Base-by-base conservation (phyloP, 192 early-diverging fungal genomes). In the Entomortierella chlamydospora region DNA sequence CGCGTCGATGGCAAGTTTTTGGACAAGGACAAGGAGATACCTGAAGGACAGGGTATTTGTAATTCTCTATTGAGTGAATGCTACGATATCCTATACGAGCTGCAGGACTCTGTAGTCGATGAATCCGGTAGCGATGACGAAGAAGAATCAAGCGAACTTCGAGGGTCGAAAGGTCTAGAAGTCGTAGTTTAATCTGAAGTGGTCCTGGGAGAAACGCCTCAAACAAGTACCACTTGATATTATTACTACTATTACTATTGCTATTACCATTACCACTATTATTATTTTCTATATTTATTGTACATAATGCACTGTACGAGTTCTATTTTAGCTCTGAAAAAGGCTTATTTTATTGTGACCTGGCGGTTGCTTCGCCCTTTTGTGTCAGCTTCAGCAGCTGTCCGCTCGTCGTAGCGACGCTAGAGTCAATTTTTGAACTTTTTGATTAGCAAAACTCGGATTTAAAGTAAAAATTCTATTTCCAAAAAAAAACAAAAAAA, bases 1-100 rank as follows among this genome's bases (percentile, higher is more conserved):
- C 88, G 93, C 52, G 87, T 88, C 10, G 92, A 95, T 68, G 96
- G 96, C 37, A 95, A 94, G 76, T 97, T 96, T 69, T 83, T 93
- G 45, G 93, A 92, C 59, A 91, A 91, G 66, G 91, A 96, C 56
- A 94, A 92, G 25, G 80, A 87, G 39, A 85, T 95, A 13, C 96
- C 96, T 22, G 88, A 91, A 81, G 95, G 96, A 33, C 96, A 97
- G 77, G 94, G 92, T 25, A 88, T 95, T 30, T 89, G 95, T 50
- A 91, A 93, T 67, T 91, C 91, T 37, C 73, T 97, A 54, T 86
- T 97, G 66, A 91, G 92, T 54, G 92, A 97, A 77, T 96, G 96
- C 72, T 95, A 96, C 66, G 94, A 96, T 83, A 87, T 93, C 58
- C 84, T 93, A 58, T 90, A 92, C 52, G 93, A 93, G 69, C 78